Conservation (phyloP, 164 flowering plant genomes). For the Umbilicus rupestris region DNA sequence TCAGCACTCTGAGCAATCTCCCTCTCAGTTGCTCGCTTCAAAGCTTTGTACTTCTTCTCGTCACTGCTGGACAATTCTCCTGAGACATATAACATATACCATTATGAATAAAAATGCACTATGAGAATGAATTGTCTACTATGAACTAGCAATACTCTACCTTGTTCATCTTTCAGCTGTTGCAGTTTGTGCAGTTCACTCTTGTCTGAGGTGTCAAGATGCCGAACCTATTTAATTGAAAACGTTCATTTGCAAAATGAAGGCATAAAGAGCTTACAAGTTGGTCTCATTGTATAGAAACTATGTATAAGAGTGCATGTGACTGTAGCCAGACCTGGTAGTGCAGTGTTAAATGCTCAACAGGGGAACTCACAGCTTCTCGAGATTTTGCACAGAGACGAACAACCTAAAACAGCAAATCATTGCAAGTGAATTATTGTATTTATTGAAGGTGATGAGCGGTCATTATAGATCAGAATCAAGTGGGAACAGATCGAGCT, state of each 20-base stretch:
- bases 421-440: not conserved
- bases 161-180: slow-evolving; percentile 98
- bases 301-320: not conserved
- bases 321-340: slow-evolving; percentile 60
- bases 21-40: slow-evolving; percentile 95
- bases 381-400: slow-evolving; percentile 98
- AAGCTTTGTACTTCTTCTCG: slow-evolving; percentile 95
- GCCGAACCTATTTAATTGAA: slow-evolving; percentile 81
- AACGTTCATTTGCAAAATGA: slow-evolving; percentile 7
- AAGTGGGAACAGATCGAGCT: not conserved
- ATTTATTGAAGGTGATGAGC: not conserved
- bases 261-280: not conserved
- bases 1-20: slow-evolving; percentile 99
- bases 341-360: slow-evolving; percentile 97
- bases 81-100: slow-evolving; percentile 14
- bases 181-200: slow-evolving; percentile 98
- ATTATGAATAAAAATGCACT: not conserved
- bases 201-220: slow-evolving; percentile 98
- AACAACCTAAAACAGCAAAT: slow-evolving; percentile 56
- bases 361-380: slow-evolving; percentile 99
- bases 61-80: slow-evolving; percentile 96
- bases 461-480: not conserved
- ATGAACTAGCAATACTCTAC: slow-evolving; percentile 20
- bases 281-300: not conserved
- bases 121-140: not conserved